These are phyloP conservation scores for Cutaneotrichosporon dermatis DNA, from an alignment of 1,284 basidiomycete species.

Conservation along the genomic window DNA sequence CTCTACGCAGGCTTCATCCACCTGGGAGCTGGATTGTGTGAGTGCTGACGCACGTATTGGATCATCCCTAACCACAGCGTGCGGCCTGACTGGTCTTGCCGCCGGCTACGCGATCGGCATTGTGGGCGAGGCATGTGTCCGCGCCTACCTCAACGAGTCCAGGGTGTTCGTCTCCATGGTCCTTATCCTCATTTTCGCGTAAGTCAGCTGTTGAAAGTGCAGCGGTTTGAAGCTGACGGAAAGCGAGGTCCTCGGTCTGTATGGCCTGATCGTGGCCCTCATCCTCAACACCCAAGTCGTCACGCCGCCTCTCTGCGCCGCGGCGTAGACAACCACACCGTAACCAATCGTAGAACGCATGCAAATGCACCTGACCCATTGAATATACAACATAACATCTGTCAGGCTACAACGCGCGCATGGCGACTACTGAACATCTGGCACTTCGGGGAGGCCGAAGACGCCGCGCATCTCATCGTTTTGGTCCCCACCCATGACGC, in stretches of 20 bases:
- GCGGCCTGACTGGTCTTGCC: conserved; percentile 65
- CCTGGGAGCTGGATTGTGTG: conserved; percentile 79
- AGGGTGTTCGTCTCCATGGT: conserved; percentile 72
- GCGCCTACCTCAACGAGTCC: conserved; percentile 56
- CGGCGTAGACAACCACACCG: not conserved
- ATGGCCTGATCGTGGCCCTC: conserved; percentile 56
- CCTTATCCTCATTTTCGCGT: conserved; percentile 54
- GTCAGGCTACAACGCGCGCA: conserved; percentile 3
- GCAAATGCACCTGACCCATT: not conserved
- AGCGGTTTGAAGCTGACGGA: not conserved
- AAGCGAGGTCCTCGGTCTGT: conserved; percentile 51
- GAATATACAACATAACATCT: not conserved
- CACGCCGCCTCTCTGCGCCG: conserved; percentile 22
- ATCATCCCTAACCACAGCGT: conserved; percentile 9
- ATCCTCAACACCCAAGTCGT: conserved; percentile 52
- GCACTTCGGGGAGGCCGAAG: conserved; percentile 14
- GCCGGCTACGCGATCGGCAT: conserved; percentile 95
- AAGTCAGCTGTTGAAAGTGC: conserved; percentile 6
- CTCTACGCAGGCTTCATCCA: conserved; percentile 88
- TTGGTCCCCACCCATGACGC: conserved; percentile 1
- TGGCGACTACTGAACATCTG: not conserved
- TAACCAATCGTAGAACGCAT: conserved; percentile 9
- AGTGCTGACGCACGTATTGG: not conserved
- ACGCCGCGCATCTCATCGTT: conserved; percentile 12
- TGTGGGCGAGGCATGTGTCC: conserved; percentile 77